A percentile compares a stretch with the other conserved stretches of the same genome.
phyloP scores from a whole-genome alignment of 352 stramenopile species.

The Phytophthora colocasiae region DNA sequence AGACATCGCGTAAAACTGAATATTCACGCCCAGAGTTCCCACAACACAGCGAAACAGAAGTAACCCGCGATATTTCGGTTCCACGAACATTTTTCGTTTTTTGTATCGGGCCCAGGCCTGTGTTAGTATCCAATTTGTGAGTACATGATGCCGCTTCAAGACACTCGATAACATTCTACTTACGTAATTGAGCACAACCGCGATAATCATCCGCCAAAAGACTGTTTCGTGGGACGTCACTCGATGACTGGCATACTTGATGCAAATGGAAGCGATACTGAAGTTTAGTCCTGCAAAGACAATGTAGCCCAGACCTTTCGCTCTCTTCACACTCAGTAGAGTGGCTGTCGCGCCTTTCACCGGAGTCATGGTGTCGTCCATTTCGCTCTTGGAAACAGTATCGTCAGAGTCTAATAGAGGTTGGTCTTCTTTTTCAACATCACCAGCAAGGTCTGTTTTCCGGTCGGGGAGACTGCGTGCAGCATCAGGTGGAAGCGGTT shows the following conservation, averaged over 20 bases:
- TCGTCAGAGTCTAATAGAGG: constrained; percentile 26
- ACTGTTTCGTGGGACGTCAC: constrained; percentile 67
- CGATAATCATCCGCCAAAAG: constrained; percentile 67
- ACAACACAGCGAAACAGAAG: constrained; percentile 62
- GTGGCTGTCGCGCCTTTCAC: neutral
- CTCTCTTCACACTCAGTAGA: constrained; percentile 32
- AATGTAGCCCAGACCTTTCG: constrained; percentile 53
- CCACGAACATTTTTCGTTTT: constrained; percentile 45
- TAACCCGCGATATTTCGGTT: constrained; percentile 40
- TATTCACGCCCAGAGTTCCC: constrained; percentile 55
- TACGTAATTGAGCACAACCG: constrained; percentile 61
- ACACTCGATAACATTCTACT: neutral
- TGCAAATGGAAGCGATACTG: constrained; percentile 67
- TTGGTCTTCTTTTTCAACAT: constrained; percentile 29
- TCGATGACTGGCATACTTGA: constrained; percentile 64
- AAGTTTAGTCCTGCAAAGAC: constrained; percentile 64
- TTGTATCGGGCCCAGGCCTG: constrained; percentile 50
- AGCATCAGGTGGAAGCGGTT: constrained; percentile 24
- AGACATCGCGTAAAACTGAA: constrained; percentile 69
- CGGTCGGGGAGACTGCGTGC: constrained; percentile 11
- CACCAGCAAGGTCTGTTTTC: constrained; percentile 6
- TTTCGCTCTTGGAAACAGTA: constrained; percentile 18
- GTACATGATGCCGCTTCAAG: neutral
- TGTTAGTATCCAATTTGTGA: neutral
- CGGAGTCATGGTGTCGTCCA: constrained; percentile 1